Percentiles rank a stretch among this genome's conserved stretches.
Evolutionary conservation across 345 rosid species (phyloP).

Genomic region (Heritiera littoralis): DNA sequence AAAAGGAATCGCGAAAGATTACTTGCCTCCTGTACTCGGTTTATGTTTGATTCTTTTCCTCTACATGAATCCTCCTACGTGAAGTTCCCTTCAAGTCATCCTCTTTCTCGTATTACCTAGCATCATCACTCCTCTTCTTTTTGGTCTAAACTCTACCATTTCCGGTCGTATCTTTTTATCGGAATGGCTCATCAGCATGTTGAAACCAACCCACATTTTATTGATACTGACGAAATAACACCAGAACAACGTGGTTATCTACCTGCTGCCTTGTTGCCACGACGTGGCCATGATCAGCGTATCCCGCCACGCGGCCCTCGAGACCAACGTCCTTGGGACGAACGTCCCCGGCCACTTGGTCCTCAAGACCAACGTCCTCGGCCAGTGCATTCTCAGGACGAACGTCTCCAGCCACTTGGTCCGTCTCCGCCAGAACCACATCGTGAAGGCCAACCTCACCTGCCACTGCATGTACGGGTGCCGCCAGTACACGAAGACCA

Average conservation of each 20-base stretch:
- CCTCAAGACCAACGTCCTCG: neutral
- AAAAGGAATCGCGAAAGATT: constrained; percentile 36
- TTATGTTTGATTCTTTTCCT: constrained; percentile 65
- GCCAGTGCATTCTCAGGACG: neutral
- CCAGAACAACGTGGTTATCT: constrained; percentile 11
- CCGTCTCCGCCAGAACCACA: neutral
- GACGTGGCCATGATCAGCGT: constrained; percentile 3
- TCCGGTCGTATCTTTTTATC: neutral
- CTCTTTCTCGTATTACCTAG: constrained; percentile 28
- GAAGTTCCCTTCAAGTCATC: constrained; percentile 63
- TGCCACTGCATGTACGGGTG: constrained; percentile 12
- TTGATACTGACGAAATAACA: constrained; percentile 12
- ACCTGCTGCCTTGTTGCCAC: neutral
- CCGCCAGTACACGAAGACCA: neutral
- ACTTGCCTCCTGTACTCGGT: constrained; percentile 59
- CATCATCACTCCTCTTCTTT: constrained; percentile 29
- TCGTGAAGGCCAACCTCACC: constrained; percentile 12
- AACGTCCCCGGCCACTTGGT: neutral
- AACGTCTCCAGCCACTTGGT: neutral
- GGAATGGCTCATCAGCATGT: constrained; percentile 39
- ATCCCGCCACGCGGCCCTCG: constrained; percentile 7
- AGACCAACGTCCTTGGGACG: constrained; percentile 7
- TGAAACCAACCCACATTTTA: constrained; percentile 71
- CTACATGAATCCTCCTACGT: constrained; percentile 68
- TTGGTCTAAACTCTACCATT: neutral